Base-by-base conservation (phyloP, 2,329 filamentous ascomycete genomes). In the Stemphylium beticola region DNA sequence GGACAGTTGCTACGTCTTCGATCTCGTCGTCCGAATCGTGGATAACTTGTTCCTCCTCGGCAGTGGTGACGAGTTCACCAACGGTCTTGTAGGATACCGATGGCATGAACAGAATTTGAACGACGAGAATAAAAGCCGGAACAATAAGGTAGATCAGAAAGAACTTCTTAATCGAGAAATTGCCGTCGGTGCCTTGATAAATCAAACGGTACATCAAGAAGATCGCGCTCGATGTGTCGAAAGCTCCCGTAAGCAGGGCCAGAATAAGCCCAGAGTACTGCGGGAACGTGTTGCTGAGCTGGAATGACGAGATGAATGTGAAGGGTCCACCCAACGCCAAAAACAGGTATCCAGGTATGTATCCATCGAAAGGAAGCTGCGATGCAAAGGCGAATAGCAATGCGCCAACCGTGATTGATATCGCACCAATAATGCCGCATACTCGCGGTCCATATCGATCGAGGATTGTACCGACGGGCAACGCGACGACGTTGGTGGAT, bases 401-500 rank as follows among this genome's bases (percentile, higher is more conserved):
- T 24, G 90, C 82, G n/a, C 93, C 93, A 9, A 84, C 62, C 0
- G 85, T 78, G 18, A 96, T 82, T 63, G 89, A 87, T 33, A 87
- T 57, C 54, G 86, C 87, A 44, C 89, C 92, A 52, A 89, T 82
- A 18, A 92, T 79, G 3, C 90, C 89, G 66, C 89, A 90, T 4
- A 91, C 82, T 50, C 89, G 84, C 12, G 93, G 93, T 1, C 93
- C 93, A 68, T 85, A 93, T 58, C 86, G 83, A 76, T 96, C 93
- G 18, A 96, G 83, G 39, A 96, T 88, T 2, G 91, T 90, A 40
- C 93, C 93, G 10, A 96, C 87, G 2, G 92, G 91, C 6, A 96
- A 81, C 11, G 93, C 92, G 36, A 87, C 91, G 11, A 96, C 89
- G 67, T 96, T 96, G 34, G 92, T 96, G 6, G 85, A 89, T 9